Base-by-base conservation (phyloP, 371 early-diverging fungal genomes). In the Mortierella sp. region DNA sequence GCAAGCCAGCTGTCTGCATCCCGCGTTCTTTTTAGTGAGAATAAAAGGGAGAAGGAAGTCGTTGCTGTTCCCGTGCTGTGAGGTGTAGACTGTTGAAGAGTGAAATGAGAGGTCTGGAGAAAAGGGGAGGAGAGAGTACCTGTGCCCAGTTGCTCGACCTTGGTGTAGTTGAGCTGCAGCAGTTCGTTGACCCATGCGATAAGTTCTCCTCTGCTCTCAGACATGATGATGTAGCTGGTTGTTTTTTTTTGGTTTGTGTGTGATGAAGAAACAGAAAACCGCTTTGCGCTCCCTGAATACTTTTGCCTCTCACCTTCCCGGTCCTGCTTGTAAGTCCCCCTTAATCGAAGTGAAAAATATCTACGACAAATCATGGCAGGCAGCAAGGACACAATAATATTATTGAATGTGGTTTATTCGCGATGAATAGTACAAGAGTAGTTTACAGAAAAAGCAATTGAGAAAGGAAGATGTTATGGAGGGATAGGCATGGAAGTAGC, bases 171-270 rank as follows among this genome's bases (percentile, higher is more conserved):
- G 73, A 96, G 90, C 78, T 96, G 96, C 70, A 96, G 90, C 50
- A 98, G 92, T 77, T 97, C 97, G 86, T 98, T 99, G 76, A 98
- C 76, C 99, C 99, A 98, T 26, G 93, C 94, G 48, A 99, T 88
- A 57, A 99, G 92, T 84, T 98, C 98, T 68, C 93, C 95, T 88
- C 98, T 92, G 79, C 95, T 95, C 90, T 95, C 96, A 76, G 93
- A 91, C 96, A 97, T 96, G 82, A 81, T 91, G 80, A 55, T 70
- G 24, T 77, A n/a, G 38, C 44, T 63, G 19, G 63, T 63, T 31
- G 48, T 28, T 34, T 60, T 38, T 38, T 42, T 74, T 47, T 19
- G 75, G 31, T 70, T 50, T 72, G 63, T 65, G 73, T 50, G 63
- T 38, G 70, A 75, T 74, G 75, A 73, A 45, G 44, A 65, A 38